Percentiles rank a stretch among this genome's conserved stretches.
These are phyloP conservation scores for Linnemannia exigua DNA, from an alignment of 192 early-diverging fungal genomes.

Conservation along the genomic window DNA sequence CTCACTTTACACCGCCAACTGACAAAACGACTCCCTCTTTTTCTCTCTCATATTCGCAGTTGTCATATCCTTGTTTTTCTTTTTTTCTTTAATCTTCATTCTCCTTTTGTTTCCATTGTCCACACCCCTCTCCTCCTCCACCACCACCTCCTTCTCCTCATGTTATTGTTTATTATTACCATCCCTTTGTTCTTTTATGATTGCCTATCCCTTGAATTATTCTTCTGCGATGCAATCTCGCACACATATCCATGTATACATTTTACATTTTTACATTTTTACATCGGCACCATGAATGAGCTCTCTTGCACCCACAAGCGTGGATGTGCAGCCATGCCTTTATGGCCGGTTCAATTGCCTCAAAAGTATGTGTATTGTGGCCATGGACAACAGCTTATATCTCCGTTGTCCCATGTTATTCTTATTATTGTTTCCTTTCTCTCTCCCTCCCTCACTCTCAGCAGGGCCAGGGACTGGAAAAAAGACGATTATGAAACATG, in stretches of 20 bases:
- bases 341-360: too few species aligned
- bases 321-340: too few species aligned
- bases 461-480: constrained; percentile 1
- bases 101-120: background rate
- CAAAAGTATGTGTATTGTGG: too few species aligned
- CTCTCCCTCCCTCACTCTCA: too few species aligned
- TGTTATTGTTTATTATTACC: constrained; percentile 3
- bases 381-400: too few species aligned
- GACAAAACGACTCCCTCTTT: constrained; percentile 4
- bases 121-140: background rate
- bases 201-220: constrained; percentile 4
- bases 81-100: background rate
- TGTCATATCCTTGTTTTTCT: background rate
- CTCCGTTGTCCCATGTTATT: too few species aligned
- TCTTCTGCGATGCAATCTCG: background rate
- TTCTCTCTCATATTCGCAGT: background rate
- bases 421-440: too few species aligned
- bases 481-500: background rate
- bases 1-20: background rate
- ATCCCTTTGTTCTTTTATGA: background rate
- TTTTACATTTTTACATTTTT: too few species aligned
- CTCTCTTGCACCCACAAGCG: too few species aligned
- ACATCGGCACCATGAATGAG: too few species aligned
- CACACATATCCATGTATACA: too few species aligned
- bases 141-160: too few species aligned